A percentile compares a stretch with the other conserved stretches of the same genome.
These are phyloP conservation scores for Leccinum fibrillosum DNA, from an alignment of 768 basidiomycete genomes.

Conservation along the genomic window DNA sequence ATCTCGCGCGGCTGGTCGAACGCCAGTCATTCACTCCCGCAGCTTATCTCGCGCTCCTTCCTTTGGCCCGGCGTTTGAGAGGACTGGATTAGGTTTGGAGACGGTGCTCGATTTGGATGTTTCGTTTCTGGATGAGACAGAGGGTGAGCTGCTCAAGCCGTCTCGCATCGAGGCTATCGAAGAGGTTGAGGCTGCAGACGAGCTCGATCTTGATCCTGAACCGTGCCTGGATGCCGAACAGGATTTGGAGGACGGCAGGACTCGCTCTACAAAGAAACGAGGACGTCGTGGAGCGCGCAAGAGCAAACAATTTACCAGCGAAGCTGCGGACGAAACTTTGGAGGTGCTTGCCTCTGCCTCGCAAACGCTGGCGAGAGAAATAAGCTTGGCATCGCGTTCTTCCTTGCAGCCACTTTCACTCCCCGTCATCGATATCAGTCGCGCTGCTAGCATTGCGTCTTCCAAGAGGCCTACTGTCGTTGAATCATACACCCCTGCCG, in stretches of 20 bases:
- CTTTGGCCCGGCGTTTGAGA: constrained; percentile 44
- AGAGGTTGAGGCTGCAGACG: constrained; percentile 36
- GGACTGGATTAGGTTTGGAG: constrained; percentile 41
- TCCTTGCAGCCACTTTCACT: constrained; percentile 35
- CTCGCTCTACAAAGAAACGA: constrained; percentile 70
- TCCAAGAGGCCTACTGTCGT: constrained; percentile 43
- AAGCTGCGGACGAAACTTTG: constrained; percentile 51
- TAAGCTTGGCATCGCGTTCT: constrained; percentile 62
- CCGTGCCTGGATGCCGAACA: constrained; percentile 19
- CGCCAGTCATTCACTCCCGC: constrained; percentile 51
- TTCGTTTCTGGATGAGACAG: constrained; percentile 39
- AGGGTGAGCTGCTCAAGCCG: constrained; percentile 29
- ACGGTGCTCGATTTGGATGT: constrained; percentile 52
- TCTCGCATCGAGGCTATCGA: constrained; percentile 32
- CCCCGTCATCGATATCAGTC: constrained; percentile 22
- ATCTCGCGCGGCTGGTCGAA: constrained; percentile 58
- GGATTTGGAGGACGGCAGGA: constrained; percentile 35
- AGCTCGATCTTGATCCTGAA: constrained; percentile 26
- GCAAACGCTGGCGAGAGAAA: constrained; percentile 79
- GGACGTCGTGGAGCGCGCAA: constrained; percentile 85
- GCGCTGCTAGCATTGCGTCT: constrained; percentile 20
- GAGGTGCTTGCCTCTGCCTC: constrained; percentile 75
- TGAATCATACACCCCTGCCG: constrained; percentile 11
- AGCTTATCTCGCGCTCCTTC: constrained; percentile 65
- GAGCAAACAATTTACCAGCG: constrained; percentile 44